Evolutionary conservation across 805 yeast genomes (phyloP).

Genomic region (Cephaloascus fragrans): DNA sequence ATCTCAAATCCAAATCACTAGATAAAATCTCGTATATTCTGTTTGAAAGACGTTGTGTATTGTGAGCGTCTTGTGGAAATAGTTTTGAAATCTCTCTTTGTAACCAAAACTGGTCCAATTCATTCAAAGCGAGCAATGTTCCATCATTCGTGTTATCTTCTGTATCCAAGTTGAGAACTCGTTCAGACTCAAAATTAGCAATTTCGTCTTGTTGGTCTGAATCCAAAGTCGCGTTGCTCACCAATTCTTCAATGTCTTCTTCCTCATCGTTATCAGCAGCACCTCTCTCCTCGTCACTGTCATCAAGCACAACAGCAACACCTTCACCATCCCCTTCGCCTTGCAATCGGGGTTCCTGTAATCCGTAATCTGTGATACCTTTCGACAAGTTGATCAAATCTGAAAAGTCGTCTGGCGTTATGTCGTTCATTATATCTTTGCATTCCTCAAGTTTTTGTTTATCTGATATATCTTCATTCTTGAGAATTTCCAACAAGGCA

Average conservation of each 20-base stretch:
- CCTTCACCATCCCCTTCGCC: conserved; percentile 3
- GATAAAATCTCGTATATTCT: conserved; percentile 26
- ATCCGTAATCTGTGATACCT: conserved; percentile 41
- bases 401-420: conserved; percentile 35
- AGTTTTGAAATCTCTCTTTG: conserved; percentile 35
- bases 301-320: conserved; percentile 3
- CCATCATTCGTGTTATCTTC: conserved; percentile 1
- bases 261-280: conserved; percentile 21
- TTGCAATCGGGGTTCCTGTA: conserved; percentile 4
- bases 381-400: conserved; percentile 33
- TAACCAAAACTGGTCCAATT: conserved; percentile 36
- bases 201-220: conserved; percentile 15
- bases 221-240: conserved; percentile 14
- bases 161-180: conserved; percentile 1
- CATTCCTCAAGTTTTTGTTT: conserved; percentile 36
- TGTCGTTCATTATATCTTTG: conserved; percentile 32
- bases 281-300: conserved; percentile 7
- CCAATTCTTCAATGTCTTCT: conserved; percentile 14
- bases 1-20: conserved; percentile 22
- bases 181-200: conserved; percentile 3
- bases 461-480: conserved; percentile 33
- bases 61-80: conserved; percentile 25
- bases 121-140: conserved; percentile 5
- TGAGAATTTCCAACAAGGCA: conserved; percentile 44
- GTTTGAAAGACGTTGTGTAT: conserved; percentile 25